Evolutionary conservation across 805 yeast genomes (phyloP), one percentile per base, ranked within the genome.

Genomic region (Kuraishia hungarica): DNA sequence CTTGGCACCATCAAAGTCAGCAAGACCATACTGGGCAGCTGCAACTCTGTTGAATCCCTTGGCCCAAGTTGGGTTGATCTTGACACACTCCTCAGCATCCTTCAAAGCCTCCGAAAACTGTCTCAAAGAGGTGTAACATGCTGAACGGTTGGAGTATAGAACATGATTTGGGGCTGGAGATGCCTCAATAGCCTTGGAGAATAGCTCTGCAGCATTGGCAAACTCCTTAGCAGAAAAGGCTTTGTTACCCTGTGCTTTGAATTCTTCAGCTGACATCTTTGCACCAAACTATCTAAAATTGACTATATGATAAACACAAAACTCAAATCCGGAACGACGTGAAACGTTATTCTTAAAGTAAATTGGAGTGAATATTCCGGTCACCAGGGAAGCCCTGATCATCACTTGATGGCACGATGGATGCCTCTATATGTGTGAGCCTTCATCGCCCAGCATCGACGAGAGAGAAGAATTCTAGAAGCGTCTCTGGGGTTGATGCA

Each of bases 1-100:
- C 61, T 80, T 81, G 51, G 98, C 94, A 22, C 81, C 87, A 29
- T 87, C 91, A 52, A 85, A 78, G 57, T 88, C 80, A 19, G 90
- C 90, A 57, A 87, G 74, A n/a, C 99, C 99, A 64, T 78, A 86
- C 52, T 86, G 82, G 35, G 99, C 99, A 60, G 97, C 92, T 57
- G 89, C 99, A 43, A 87, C 87, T 72, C 99, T 85, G 65, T 84
- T 87, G 76, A 87, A 89, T 51, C 98, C 99, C 72, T 94, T 94
- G 22, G 97, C 91, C 98, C 98, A 94, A 1, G 86, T 61, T 17
- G 91, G 85, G 60, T 88, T 89, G 72, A 91, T 83, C 64, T 81
- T 79, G 54, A 87, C 84, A 72, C 97, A 87, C 65, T 87, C 82
- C 57, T 88, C 72, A 19, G 98, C 99, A 70, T 94, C 99, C 51